These are phyloP conservation scores for Chrysanthemum makinoi DNA, from an alignment of 129 eudicot species.

Conservation along the genomic window DNA sequence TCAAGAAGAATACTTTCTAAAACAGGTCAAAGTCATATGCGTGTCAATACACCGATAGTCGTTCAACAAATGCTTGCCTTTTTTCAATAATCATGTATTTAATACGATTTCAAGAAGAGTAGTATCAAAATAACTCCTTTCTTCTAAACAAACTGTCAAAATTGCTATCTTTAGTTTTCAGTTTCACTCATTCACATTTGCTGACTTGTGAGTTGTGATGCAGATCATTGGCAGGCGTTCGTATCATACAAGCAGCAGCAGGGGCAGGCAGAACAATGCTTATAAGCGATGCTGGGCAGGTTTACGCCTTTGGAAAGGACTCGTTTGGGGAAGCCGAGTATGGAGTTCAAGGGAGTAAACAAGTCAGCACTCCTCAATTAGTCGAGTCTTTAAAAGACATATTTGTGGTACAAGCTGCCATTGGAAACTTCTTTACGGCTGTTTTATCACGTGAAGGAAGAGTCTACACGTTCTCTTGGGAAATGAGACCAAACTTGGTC, in stretches of 20 bases:
- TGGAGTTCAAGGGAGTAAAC: slow-evolving; percentile 73
- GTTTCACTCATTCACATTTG: background rate
- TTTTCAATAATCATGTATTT: too few species aligned
- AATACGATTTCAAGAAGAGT: too few species aligned
- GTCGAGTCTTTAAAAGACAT: slow-evolving; percentile 86
- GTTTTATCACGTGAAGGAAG: slow-evolving; percentile 92
- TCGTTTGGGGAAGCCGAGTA: slow-evolving; percentile 89
- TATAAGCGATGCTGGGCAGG: slow-evolving; percentile 75
- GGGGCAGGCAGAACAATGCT: slow-evolving; percentile 96
- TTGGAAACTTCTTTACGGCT: slow-evolving; percentile 91
- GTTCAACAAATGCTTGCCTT: too few species aligned
- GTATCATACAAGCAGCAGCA: slow-evolving; percentile 92
- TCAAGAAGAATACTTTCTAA: too few species aligned
- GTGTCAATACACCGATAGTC: too few species aligned
- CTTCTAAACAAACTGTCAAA: background rate
- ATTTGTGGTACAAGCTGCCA: slow-evolving; percentile 95
- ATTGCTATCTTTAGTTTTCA: background rate
- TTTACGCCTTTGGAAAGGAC: slow-evolving; percentile 88
- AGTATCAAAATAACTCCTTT: too few species aligned
- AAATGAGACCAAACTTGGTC: slow-evolving; percentile 81
- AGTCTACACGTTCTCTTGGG: slow-evolving; percentile 95
- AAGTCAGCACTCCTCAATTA: slow-evolving; percentile 63
- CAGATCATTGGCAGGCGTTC: slow-evolving; percentile 81
- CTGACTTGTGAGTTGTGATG: slow-evolving; percentile 15
- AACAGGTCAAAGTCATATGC: too few species aligned